Percentiles rank a stretch among this genome's conserved stretches.
Conservation (phyloP, 140 eudicot species). For the Flaveria floridana region DNA sequence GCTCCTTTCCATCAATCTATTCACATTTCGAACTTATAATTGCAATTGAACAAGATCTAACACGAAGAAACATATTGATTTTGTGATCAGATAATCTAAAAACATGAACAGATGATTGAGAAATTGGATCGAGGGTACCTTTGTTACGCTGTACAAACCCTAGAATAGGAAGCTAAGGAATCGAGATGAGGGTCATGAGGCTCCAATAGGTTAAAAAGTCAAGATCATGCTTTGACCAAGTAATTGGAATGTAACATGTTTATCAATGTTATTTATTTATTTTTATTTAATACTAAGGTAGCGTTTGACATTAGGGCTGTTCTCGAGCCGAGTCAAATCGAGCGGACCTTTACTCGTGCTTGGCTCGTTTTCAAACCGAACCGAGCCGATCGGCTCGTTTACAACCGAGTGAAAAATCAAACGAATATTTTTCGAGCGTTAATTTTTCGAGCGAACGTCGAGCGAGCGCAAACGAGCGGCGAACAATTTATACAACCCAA, state of each 20-base stretch:
- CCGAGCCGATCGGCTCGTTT: no score
- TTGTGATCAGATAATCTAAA: slow-evolving; percentile 10
- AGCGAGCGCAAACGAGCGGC: no score
- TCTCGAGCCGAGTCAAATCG: no score
- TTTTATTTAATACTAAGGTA: no score
- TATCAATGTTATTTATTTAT: no score
- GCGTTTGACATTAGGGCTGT: no score
- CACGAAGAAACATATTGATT: slow-evolving; percentile 3
- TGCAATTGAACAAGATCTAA: slow-evolving; percentile 22
- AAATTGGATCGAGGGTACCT: slow-evolving; percentile 23
- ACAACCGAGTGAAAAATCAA: no score
- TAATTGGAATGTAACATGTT: background rate
- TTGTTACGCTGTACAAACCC: slow-evolving; percentile 27
- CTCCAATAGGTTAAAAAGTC: slow-evolving; percentile 18
- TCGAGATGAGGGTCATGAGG: background rate
- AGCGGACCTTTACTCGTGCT: no score
- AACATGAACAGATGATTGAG: background rate
- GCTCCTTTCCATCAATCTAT: background rate
- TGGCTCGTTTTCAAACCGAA: no score
- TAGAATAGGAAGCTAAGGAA: slow-evolving; percentile 16
- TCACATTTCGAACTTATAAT: background rate
- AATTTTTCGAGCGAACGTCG: no score
- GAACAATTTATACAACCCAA: no score
- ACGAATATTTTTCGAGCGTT: no score
- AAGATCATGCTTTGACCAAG: slow-evolving; percentile 32